phyloP scores from a whole-genome alignment of 441 rosid genomes.

The Bocquillonia castaneifolia region DNA sequence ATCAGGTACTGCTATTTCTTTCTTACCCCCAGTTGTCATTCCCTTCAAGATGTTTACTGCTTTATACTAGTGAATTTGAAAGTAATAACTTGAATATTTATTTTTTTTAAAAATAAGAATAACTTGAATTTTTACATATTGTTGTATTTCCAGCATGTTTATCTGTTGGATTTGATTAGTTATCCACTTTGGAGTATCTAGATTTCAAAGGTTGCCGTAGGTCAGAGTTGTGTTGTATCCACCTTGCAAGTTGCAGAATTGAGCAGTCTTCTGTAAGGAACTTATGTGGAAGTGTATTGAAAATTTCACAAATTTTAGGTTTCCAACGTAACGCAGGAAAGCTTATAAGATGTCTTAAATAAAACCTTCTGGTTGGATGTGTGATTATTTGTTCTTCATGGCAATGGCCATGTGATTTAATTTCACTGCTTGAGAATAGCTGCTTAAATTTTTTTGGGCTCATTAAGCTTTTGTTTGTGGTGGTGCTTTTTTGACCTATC shows the following conservation, averaged over 20 bases:
- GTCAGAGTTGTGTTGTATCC: neutral
- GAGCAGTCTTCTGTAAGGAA: neutral
- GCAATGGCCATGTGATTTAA: neutral
- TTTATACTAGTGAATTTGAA: neutral
- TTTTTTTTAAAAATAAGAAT: too few species aligned
- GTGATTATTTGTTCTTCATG: neutral
- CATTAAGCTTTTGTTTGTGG: neutral
- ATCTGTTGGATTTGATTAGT: neutral
- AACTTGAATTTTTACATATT: neutral
- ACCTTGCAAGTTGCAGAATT: neutral
- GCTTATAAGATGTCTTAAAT: neutral
- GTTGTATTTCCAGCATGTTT: neutral
- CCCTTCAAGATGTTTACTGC: neutral
- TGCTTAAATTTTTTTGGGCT: neutral
- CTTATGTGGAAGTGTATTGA: neutral
- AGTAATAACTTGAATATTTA: neutral
- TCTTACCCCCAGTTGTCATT: neutral
- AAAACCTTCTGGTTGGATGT: neutral
- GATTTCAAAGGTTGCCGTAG: too few species aligned
- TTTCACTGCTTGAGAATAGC: neutral
- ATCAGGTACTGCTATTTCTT: constrained; percentile 51
- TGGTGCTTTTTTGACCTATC: neutral
- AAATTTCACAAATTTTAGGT: neutral
- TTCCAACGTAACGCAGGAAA: neutral
- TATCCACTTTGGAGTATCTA: too few species aligned